A percentile compares a stretch with the other conserved stretches of the same genome.
Conservation (phyloP, 2,329 filamentous ascomycete genomes). For the Colletotrichum aenigma region DNA sequence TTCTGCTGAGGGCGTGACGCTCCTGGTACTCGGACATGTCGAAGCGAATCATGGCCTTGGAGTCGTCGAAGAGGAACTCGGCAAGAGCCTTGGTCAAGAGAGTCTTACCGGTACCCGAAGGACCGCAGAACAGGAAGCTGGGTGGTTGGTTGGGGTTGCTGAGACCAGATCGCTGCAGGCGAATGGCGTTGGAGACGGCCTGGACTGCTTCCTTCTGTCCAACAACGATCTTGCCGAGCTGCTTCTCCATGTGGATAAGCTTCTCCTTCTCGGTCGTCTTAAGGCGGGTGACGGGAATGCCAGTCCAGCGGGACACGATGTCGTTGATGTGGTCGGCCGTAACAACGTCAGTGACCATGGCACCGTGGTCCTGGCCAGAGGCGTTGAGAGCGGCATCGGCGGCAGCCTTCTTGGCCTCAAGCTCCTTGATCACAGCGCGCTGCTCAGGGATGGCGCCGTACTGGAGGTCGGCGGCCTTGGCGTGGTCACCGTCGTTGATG, state of each 20-base stretch:
- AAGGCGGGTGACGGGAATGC: constrained; percentile 92
- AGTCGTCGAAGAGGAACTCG: constrained; percentile 96
- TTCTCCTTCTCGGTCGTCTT: constrained; percentile 98
- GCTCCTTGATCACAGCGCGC: constrained; percentile 75
- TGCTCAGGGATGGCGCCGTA: constrained; percentile 98
- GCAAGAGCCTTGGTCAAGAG: constrained; percentile 95
- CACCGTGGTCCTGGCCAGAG: constrained; percentile 60
- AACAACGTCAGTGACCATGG: constrained; percentile 90
- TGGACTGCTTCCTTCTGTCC: constrained; percentile 93
- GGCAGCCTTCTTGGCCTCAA: constrained; percentile 80
- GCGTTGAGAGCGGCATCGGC: constrained; percentile 75
- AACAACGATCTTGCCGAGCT: constrained; percentile 82
- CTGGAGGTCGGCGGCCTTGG: constrained; percentile 89
- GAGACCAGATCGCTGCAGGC: constrained; percentile 91
- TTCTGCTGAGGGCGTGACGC: constrained; percentile 89
- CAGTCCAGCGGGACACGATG: constrained; percentile 97
- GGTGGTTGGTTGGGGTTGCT: constrained; percentile 96
- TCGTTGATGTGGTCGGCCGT: constrained; percentile 99
- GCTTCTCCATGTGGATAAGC: constrained; percentile 94
- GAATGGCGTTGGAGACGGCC: constrained; percentile 94
- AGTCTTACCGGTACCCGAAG: constrained; percentile 97
- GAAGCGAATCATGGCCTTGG: constrained; percentile 97
- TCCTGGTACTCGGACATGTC: constrained; percentile 99
- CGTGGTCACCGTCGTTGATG: constrained; percentile 83
- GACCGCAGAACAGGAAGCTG: constrained; percentile 98